These are phyloP conservation scores for Tremella fuciformis DNA, from an alignment of 768 basidiomycete species.

Conservation along the genomic window DNA sequence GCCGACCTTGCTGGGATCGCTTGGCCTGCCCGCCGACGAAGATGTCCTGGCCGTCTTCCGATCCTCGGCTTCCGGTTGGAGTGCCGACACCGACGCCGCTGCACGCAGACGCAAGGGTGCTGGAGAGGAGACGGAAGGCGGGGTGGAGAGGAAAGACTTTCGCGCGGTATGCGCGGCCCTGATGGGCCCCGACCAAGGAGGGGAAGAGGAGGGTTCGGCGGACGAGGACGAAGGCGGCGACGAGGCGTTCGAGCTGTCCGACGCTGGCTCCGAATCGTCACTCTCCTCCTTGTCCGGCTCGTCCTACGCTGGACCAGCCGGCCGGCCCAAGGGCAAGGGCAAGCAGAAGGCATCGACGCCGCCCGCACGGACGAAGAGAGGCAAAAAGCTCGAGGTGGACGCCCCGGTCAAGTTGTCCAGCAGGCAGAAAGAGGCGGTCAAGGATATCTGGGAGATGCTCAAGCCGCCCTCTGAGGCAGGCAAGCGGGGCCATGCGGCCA, in stretches of 20 bases:
- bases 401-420: conserved; percentile 26
- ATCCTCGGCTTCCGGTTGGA: conserved; percentile 44
- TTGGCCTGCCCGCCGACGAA: conserved; percentile 44
- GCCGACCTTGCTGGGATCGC: conserved; percentile 35
- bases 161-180: conserved; percentile 49
- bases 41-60: conserved; percentile 47
- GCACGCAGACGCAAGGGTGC: conserved; percentile 5
- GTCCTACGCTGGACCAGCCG: conserved; percentile 14
- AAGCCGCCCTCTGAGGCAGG: conserved; percentile 16
- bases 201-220: conserved; percentile 17
- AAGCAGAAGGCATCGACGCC: conserved; percentile 5
- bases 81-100: conserved; percentile 13
- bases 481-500: conserved; percentile 9
- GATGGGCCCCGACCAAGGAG: conserved; percentile 41
- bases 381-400: conserved; percentile 15
- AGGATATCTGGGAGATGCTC: conserved; percentile 47
- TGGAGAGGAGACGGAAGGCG: conserved; percentile 20
- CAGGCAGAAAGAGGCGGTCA: conserved; percentile 42
- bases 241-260: conserved; percentile 10
- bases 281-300: conserved; percentile 17
- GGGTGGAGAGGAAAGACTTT: conserved; percentile 45
- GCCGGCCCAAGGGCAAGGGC: conserved; percentile 13
- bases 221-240: conserved; percentile 17
- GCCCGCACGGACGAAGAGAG: not conserved
- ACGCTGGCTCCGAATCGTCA: conserved; percentile 16